These are phyloP conservation scores for Aspergillus brasiliensis DNA, from an alignment of 2,329 filamentous ascomycete species.

Conservation along the genomic window DNA sequence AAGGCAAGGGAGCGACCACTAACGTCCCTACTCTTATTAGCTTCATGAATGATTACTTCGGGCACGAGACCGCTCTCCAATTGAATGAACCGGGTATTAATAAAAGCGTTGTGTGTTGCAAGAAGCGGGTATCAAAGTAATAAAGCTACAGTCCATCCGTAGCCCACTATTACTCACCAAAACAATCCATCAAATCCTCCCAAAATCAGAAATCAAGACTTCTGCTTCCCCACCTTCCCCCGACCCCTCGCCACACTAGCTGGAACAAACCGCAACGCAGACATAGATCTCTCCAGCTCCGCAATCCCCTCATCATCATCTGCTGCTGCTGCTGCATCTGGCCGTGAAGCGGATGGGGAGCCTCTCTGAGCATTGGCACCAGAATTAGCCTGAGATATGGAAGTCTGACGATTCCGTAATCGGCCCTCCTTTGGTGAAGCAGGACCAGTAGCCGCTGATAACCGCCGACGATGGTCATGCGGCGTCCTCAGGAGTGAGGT, in stretches of 20 bases:
- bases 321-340: neutral
- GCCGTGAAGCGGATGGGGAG: neutral
- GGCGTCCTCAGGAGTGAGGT: constrained; percentile 69
- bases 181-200: neutral
- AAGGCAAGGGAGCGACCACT: neutral
- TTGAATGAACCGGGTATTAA: no score
- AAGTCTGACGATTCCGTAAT: constrained; percentile 34
- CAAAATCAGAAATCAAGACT: constrained; percentile 8
- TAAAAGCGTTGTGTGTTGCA: no score
- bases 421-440: constrained; percentile 37
- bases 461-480: constrained; percentile 35
- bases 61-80: no score
- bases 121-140: no score
- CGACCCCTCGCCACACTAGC: constrained; percentile 40
- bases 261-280: constrained; percentile 48
- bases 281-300: constrained; percentile 46
- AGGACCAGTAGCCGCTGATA: constrained; percentile 30
- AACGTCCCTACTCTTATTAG: neutral
- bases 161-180: neutral
- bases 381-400: constrained; percentile 24
- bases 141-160: neutral
- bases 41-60: neutral
- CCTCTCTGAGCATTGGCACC: constrained; percentile 1
- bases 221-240: constrained; percentile 19
- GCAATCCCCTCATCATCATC: constrained; percentile 36